Percentiles rank a stretch among this genome's conserved stretches.
phyloP scores from a whole-genome alignment of 176 grass and related monocot genomes.

The Zoysia pacifica region DNA sequence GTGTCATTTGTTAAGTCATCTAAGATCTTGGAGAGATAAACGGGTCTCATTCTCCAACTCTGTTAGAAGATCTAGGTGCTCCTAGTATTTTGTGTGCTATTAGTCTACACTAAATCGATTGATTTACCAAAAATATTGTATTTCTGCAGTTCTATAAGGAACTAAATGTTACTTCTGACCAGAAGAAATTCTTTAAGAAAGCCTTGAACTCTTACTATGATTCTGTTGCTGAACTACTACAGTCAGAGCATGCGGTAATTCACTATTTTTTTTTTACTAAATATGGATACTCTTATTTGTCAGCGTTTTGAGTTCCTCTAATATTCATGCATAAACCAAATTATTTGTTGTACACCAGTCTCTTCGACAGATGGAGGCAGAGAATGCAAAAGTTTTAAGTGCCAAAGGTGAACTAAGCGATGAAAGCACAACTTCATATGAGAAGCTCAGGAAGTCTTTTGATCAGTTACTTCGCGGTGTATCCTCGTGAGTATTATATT shows the following conservation, averaged over 20 bases:
- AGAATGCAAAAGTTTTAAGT: slow-evolving; percentile 90
- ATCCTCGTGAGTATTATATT: slow-evolving; percentile 73
- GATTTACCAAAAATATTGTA: slow-evolving; percentile 11
- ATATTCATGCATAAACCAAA: slow-evolving; percentile 24
- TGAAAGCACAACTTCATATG: slow-evolving; percentile 86
- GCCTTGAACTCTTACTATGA: slow-evolving; percentile 88
- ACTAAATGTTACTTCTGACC: slow-evolving; percentile 85
- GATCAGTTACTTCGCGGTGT: slow-evolving; percentile 94
- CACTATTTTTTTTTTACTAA: slow-evolving; percentile 31
- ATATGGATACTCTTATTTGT: background rate
- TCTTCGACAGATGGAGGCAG: slow-evolving; percentile 84
- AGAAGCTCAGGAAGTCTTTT: slow-evolving; percentile 92
- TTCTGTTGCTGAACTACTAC: slow-evolving; percentile 84
- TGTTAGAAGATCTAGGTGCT: slow-evolving; percentile 15
- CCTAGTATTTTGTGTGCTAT: background rate
- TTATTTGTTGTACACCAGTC: slow-evolving; percentile 52
- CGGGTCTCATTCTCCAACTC: background rate
- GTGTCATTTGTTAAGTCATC: slow-evolving; percentile 27
- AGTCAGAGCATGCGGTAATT: slow-evolving; percentile 84
- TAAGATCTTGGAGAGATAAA: slow-evolving; percentile 13
- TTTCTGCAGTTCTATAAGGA: slow-evolving; percentile 82
- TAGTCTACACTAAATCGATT: background rate
- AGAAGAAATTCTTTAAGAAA: slow-evolving; percentile 99
- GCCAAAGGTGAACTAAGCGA: slow-evolving; percentile 97
- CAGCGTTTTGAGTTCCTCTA: slow-evolving; percentile 11